Evolutionary conservation across 2,329 filamentous ascomycete genomes (phyloP).

Genomic region (Trichophaea hybrida): DNA sequence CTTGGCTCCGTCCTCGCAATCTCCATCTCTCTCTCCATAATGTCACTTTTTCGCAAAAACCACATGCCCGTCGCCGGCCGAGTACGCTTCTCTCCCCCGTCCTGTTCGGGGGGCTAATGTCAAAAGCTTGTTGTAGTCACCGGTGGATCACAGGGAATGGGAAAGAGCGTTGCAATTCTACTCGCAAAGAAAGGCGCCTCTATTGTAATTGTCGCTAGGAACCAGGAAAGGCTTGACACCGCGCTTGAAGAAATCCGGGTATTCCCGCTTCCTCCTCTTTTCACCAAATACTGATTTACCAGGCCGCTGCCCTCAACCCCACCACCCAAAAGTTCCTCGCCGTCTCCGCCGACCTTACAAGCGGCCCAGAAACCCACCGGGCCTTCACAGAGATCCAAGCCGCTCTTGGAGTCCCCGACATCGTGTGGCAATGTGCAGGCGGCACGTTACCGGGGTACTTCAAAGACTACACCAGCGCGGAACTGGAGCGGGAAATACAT

Average conservation of each 20-base stretch:
- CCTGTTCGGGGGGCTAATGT: slow-evolving; percentile 1
- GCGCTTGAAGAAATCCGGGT: slow-evolving; percentile 54
- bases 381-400: slow-evolving; percentile 56
- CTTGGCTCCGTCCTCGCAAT: not conserved
- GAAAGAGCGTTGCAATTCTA: slow-evolving; percentile 56
- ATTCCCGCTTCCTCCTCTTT: slow-evolving; percentile 16
- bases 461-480: slow-evolving; percentile 30
- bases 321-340: slow-evolving; percentile 63
- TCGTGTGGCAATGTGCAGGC: slow-evolving; percentile 78
- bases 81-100: slow-evolving; percentile 37
- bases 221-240: slow-evolving; percentile 55
- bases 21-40: slow-evolving; percentile 32
- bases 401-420: slow-evolving; percentile 51
- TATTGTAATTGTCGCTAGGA: slow-evolving; percentile 71
- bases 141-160: slow-evolving; percentile 87
- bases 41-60: slow-evolving; percentile 61
- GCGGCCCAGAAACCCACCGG: slow-evolving; percentile 51
- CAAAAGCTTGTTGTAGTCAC: slow-evolving; percentile 72
- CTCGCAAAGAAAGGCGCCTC: slow-evolving; percentile 74
- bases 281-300: not conserved
- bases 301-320: slow-evolving; percentile 52
- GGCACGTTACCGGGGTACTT: slow-evolving; percentile 28
- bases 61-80: slow-evolving; percentile 74
- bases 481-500: slow-evolving; percentile 31
- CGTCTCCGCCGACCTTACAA: slow-evolving; percentile 69